Base-by-base conservation (phyloP, 83 land plant species). In the Isoetes engelmannii region DNA sequence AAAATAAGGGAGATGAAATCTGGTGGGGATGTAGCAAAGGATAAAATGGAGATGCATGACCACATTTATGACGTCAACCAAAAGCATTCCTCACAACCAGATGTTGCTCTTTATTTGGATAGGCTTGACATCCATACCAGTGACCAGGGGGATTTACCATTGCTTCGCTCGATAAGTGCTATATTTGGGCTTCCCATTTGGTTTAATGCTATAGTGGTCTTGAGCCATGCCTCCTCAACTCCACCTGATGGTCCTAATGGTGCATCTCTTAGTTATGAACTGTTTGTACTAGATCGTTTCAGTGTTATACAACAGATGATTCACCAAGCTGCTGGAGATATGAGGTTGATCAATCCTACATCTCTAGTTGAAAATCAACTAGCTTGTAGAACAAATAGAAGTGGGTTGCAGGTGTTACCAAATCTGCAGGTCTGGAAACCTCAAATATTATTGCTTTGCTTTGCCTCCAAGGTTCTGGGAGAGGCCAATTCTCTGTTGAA, bases 341-440 rank as follows among this genome's bases (percentile, higher is more conserved):
- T 72, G 59, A 79, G 76, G 51, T 73, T 88, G 55, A 83, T 78
- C 48, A 81, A 72, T 56, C 92, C 84, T 37, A 75, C 83, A 3
- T 54, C 86, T 7, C 59, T 87, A 58, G 88, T 87, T 20, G 91
- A 87, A 61, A 87, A 87, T 63, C 82, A 85, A 63, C 88, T 76
- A n/a, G 37, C 51, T 20, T 87, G 85, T 61, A 81, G 58, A 42
- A 77, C 57, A 17, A 79, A 87, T 53, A 45, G 37, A n/a, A 63
- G 28, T 63, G 86, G 85, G 5, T 79, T 78, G 69, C 79, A 73
- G 48, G 57, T 84, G 71, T 78, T 87, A 15, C 85, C 85, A 45
- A 77, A 80, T 80, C 83, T 85, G 19, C 75, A 79, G 68, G 71
- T 70, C 15, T 87, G 88, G 88, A 73, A 55, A 71, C 72, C 81